Conservation (phyloP, 1,284 basidiomycete species). For the Ustilago esculenta region DNA sequence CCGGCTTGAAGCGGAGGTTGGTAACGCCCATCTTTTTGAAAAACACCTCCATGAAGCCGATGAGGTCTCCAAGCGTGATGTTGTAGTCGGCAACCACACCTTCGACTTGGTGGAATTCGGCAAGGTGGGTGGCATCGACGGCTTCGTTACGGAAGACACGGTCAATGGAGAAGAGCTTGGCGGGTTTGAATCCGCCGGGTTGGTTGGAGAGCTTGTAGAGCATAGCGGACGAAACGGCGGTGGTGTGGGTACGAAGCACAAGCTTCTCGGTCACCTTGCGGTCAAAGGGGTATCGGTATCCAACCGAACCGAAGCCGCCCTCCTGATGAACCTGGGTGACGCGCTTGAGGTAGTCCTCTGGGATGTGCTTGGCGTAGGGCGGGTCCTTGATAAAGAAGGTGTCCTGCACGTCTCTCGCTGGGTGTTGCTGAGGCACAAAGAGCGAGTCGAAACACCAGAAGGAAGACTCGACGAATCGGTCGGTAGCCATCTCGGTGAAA, state of each 20-base stretch:
- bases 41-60: conserved; percentile 77
- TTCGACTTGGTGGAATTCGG: conserved; percentile 99
- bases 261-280: conserved; percentile 89
- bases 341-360: conserved; percentile 86
- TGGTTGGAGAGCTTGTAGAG: conserved; percentile 79
- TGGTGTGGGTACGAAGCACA: conserved; percentile 95
- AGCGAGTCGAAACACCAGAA: conserved; percentile 99
- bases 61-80: conserved; percentile 94
- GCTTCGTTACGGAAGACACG: conserved; percentile 99
- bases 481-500: conserved; percentile 99
- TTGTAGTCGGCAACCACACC: conserved; percentile 96
- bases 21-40: conserved; percentile 97
- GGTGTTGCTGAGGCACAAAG: conserved; percentile 99
- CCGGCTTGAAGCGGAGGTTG: conserved; percentile 94
- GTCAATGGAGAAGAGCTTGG: conserved; percentile 97
- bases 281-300: conserved; percentile 97
- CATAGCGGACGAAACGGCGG: conserved; percentile 93
- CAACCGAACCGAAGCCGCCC: conserved; percentile 93
- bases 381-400: conserved; percentile 99
- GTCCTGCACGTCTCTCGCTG: conserved; percentile 96
- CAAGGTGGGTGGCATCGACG: conserved; percentile 98
- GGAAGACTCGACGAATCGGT: conserved; percentile 93
- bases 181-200: conserved; percentile 85
- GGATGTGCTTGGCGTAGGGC: conserved; percentile 78
- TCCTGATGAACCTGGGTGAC: conserved; percentile 87